phyloP scores from a whole-genome alignment of 2,329 filamentous ascomycete species.

The Chrysosporium queenslandicum region DNA sequence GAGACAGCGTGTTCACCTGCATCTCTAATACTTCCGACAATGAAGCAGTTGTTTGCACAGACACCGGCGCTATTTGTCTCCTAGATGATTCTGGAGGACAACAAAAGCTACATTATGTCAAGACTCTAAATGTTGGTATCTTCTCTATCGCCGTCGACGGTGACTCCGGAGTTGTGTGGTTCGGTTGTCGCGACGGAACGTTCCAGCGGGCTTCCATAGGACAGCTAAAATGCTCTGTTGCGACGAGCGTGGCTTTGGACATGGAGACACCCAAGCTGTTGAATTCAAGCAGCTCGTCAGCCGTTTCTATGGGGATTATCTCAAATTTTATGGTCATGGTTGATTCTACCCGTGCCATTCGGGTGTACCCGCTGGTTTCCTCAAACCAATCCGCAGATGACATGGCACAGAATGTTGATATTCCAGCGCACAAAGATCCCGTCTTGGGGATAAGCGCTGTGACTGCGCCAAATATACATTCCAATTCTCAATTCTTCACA shows the following conservation, averaged over 20 bases:
- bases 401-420: slow-evolving; percentile 26
- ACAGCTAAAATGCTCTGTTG: slow-evolving; percentile 28
- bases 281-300: slow-evolving; percentile 29
- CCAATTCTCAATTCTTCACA: slow-evolving; percentile 67
- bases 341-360: slow-evolving; percentile 64
- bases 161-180: slow-evolving; percentile 49
- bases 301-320: slow-evolving; percentile 61
- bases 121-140: slow-evolving; percentile 57
- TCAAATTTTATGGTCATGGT: slow-evolving; percentile 60
- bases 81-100: slow-evolving; percentile 66
- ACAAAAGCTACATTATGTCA: slow-evolving; percentile 58
- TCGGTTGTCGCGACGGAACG: slow-evolving; percentile 58
- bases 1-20: slow-evolving; percentile 76
- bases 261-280: slow-evolving; percentile 19
- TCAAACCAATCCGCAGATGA: slow-evolving; percentile 26
- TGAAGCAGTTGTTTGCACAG: slow-evolving; percentile 73
- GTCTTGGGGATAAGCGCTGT: slow-evolving; percentile 64
- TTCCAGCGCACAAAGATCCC: slow-evolving; percentile 49
- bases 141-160: slow-evolving; percentile 54
- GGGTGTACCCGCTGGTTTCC: slow-evolving; percentile 45
- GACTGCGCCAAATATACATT: slow-evolving; percentile 47
- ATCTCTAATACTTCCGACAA: slow-evolving; percentile 61
- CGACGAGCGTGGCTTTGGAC: slow-evolving; percentile 15
- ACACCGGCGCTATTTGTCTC: slow-evolving; percentile 80
- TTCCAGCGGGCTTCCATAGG: slow-evolving; percentile 40